phyloP scores from a whole-genome alignment of 2,329 filamentous ascomycete genomes.

The Paracamarosporium sp. region DNA sequence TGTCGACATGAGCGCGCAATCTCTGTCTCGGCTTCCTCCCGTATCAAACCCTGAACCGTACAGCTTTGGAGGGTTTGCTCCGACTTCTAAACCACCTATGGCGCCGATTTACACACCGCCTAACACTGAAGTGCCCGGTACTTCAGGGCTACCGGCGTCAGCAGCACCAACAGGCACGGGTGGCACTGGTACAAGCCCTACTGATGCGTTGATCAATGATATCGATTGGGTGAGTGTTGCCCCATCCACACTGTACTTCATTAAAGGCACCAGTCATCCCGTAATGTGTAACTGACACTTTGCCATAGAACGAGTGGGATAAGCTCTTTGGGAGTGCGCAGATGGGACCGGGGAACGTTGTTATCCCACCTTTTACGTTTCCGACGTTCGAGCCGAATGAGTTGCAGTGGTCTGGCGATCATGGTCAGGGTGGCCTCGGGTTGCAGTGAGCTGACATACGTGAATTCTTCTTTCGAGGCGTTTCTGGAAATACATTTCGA shows the following conservation, averaged over 20 bases:
- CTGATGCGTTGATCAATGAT: slow-evolving; percentile 49
- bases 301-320: slow-evolving; percentile 54
- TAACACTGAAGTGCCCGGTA: slow-evolving; percentile 4
- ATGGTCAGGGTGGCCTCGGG: background rate
- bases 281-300: background rate
- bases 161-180: slow-evolving; percentile 7
- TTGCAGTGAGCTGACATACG: background rate
- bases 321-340: slow-evolving; percentile 50
- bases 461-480: too few relatives aligned
- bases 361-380: slow-evolving; percentile 45
- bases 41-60: slow-evolving; percentile 8
- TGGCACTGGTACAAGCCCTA: slow-evolving; percentile 20
- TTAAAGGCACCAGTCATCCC: background rate
- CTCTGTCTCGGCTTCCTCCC: slow-evolving; percentile 7
- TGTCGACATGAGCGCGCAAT: slow-evolving; percentile 21
- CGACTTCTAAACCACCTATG: background rate
- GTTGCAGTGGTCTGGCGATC: slow-evolving; percentile 23
- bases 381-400: slow-evolving; percentile 35
- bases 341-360: slow-evolving; percentile 31
- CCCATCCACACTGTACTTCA: background rate
- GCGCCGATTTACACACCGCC: background rate
- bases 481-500: too few relatives aligned
- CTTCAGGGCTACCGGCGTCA: slow-evolving; percentile 3
- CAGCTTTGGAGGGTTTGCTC: slow-evolving; percentile 8
- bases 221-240: slow-evolving; percentile 70